These are phyloP conservation scores for Floccularia luteovirens DNA, from an alignment of 768 basidiomycete species.

Conservation along the genomic window DNA sequence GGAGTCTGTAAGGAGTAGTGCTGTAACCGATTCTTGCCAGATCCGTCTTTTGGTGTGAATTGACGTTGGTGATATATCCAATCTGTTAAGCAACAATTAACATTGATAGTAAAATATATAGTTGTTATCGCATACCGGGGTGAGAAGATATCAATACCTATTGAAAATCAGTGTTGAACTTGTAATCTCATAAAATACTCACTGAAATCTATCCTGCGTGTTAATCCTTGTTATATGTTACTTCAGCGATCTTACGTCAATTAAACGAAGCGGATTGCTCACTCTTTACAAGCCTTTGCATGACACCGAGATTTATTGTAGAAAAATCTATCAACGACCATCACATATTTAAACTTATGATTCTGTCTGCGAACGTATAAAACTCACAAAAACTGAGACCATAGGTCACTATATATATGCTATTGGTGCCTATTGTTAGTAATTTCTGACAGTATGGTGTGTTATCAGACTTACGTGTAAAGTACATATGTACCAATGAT, in stretches of 20 bases:
- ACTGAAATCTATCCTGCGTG: conserved; percentile 72
- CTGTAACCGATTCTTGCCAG: conserved; percentile 72
- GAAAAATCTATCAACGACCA: conserved; percentile 48
- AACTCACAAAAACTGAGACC: conserved; percentile 55
- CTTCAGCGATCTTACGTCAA: neutral
- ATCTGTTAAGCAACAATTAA: conserved; percentile 21
- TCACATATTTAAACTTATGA: neutral
- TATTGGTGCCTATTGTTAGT: conserved; percentile 8
- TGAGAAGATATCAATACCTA: conserved; percentile 77
- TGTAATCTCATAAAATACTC: conserved; percentile 14
- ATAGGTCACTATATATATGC: conserved; percentile 53
- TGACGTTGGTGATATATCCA: conserved; percentile 50
- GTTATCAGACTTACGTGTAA: conserved; percentile 43
- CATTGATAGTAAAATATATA: no score
- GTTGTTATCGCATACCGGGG: conserved; percentile 39
- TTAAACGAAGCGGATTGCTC: conserved; percentile 10
- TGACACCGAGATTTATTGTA: conserved; percentile 41
- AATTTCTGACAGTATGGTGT: conserved; percentile 1
- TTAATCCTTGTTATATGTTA: conserved; percentile 31
- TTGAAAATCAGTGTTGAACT: neutral
- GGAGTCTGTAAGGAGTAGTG: conserved; percentile 54
- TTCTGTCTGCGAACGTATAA: neutral
- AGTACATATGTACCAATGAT: conserved; percentile 58
- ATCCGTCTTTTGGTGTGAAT: conserved; percentile 62
- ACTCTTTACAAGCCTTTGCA: conserved; percentile 59